Evolutionary conservation across 768 basidiomycete genomes (phyloP).

Genomic region (Phlebiopsis gigantea): DNA sequence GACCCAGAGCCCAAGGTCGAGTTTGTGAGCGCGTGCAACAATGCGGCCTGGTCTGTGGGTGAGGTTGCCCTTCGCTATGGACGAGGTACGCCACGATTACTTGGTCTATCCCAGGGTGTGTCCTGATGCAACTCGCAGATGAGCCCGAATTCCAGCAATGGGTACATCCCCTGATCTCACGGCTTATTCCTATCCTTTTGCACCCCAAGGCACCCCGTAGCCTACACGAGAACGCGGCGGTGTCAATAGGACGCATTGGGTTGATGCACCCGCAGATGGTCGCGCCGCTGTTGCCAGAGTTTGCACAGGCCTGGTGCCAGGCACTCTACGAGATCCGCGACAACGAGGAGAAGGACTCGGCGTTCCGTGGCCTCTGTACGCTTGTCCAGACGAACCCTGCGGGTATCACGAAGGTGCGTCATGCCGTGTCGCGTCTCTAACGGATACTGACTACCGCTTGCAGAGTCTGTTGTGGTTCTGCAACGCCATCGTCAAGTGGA

Average conservation of each 20-base stretch:
- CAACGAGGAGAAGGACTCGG: constrained; percentile 99
- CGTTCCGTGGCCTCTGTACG: constrained; percentile 95
- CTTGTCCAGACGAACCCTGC: constrained; percentile 92
- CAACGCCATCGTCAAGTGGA: constrained; percentile 96
- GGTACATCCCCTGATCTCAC: constrained; percentile 80
- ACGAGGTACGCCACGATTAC: constrained; percentile 43
- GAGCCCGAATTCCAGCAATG: constrained; percentile 89
- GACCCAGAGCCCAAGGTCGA: constrained; percentile 91
- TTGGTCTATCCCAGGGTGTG: constrained; percentile 1
- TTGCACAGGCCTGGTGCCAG: constrained; percentile 96
- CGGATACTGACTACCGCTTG: constrained; percentile 26
- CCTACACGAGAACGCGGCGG: constrained; percentile 95
- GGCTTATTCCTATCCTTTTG: constrained; percentile 89
- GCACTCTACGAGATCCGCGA: constrained; percentile 97
- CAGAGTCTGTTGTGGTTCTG: constrained; percentile 97
- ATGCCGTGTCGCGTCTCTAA: neutral
- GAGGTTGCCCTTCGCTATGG: constrained; percentile 94
- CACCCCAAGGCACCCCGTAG: constrained; percentile 91
- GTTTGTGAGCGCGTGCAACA: constrained; percentile 96
- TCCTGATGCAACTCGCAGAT: constrained; percentile 33
- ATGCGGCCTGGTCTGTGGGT: constrained; percentile 99
- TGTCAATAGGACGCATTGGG: constrained; percentile 94
- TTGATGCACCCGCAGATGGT: constrained; percentile 87
- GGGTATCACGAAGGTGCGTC: constrained; percentile 83
- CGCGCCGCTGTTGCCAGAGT: constrained; percentile 83